phyloP scores from a whole-genome alignment of 1,139 yeast species.

The Zygoascus sp. region DNA sequence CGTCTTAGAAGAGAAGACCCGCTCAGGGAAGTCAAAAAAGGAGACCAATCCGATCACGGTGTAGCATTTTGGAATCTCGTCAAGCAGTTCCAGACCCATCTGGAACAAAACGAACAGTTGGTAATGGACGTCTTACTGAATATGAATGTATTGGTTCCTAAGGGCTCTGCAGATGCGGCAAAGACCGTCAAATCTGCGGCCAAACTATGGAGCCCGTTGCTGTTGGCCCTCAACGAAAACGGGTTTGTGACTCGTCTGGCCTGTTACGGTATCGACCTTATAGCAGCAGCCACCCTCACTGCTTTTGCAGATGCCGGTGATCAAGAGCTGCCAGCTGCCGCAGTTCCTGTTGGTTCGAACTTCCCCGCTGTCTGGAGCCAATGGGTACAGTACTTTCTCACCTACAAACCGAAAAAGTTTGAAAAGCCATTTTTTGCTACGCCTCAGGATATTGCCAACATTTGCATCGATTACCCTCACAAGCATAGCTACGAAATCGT shows the following conservation, averaged over 20 bases:
- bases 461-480: constrained; percentile 15
- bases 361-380: constrained; percentile 10
- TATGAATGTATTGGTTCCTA: constrained; percentile 32
- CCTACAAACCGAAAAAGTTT: constrained; percentile 10
- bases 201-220: constrained; percentile 25
- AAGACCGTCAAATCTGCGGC: constrained; percentile 13
- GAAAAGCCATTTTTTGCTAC: constrained; percentile 14
- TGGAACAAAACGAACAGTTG: constrained; percentile 20
- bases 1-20: constrained; percentile 47
- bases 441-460: constrained; percentile 11
- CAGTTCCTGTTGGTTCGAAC: background rate
- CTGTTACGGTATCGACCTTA: constrained; percentile 17
- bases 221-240: constrained; percentile 20
- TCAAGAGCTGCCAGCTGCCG: no score
- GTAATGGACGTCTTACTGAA: constrained; percentile 27
- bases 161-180: constrained; percentile 11
- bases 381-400: constrained; percentile 18
- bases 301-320: background rate
- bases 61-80: constrained; percentile 21
- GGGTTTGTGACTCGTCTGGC: constrained; percentile 22
- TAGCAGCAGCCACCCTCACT: constrained; percentile 6
- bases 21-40: constrained; percentile 31
- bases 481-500: constrained; percentile 12
- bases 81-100: constrained; percentile 15
- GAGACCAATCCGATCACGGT: constrained; percentile 22